Evolutionary conservation across 2,329 filamentous ascomycete genomes (phyloP), one percentile per base, ranked within the genome.

Genomic region (Coniosporium tulheliwenetii): DNA sequence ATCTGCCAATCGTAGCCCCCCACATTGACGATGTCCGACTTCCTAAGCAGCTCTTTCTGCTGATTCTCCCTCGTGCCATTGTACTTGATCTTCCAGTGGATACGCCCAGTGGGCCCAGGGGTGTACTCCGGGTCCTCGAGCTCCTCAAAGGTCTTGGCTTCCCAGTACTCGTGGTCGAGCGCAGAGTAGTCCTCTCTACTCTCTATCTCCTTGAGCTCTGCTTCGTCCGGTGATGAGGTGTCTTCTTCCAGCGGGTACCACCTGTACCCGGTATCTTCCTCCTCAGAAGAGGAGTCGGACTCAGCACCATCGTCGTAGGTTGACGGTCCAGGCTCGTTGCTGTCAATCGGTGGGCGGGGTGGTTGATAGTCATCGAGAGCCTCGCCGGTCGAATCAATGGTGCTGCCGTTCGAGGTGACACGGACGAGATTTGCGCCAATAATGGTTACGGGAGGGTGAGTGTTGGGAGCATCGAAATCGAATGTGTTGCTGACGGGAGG

Each of bases 1-100:
- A 79, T 72, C 41, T 70, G 73, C 75, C 75, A 79, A 52, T 77
- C 74, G 45, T 72, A 69, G 14, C 71, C 74, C 14, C 72, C 75
- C 42, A 79, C 61, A 19, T 58, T 66, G 9, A 73, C 69, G 5
- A 65, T 52, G 0, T 66, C 70, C 5, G 75, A 79, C 29, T 67
- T 69, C 67, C 78, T 74, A 46, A 78, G 61, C 34, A 67, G 63
- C 32, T 70, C 66, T 35, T 66, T 66, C 50, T 78, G 78, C 2
- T 74, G 75, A 2, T 67, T 66, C 38, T 77, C 72, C 39, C 64
- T 69, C 10, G 73, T 78, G 38, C 75, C 75, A 44, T 77, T 72
- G 49, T 76, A 71, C 30, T 71, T 66, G 36, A 79, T 62, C 37
- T 63, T 60, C 75, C 75, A 79, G 13, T 73, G 66, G 19, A 79